Conservation (phyloP, 805 yeast genomes). For the Saccharomycopsis sp. region DNA sequence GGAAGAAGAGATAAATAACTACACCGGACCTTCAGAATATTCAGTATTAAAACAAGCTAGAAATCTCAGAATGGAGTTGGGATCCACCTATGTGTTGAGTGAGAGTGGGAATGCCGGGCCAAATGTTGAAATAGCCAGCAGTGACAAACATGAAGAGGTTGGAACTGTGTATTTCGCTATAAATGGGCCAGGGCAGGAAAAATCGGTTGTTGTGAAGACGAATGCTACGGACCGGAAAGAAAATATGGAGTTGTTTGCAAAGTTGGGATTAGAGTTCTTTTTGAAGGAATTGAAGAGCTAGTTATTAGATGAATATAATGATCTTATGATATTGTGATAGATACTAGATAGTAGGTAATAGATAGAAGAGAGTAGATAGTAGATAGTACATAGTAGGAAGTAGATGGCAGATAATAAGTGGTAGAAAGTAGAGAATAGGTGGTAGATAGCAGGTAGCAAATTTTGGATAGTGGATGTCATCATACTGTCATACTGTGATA, state of each 20-base stretch:
- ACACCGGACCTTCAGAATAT: constrained; percentile 76
- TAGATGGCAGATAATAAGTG: too few relatives aligned
- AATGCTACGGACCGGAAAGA: constrained; percentile 44
- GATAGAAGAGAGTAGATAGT: too few relatives aligned
- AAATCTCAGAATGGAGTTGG: constrained; percentile 70
- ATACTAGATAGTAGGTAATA: too few relatives aligned
- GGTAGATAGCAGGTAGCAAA: too few relatives aligned
- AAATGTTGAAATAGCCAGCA: constrained; percentile 30
- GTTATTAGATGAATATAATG: background rate
- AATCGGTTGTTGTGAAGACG: constrained; percentile 40
- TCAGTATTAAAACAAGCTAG: constrained; percentile 75
- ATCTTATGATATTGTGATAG: background rate
- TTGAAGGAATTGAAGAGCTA: constrained; percentile 38
- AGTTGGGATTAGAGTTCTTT: constrained; percentile 54
- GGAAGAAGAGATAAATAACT: constrained; percentile 56
- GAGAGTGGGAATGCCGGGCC: constrained; percentile 93
- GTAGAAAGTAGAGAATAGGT: too few relatives aligned
- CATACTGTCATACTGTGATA: too few relatives aligned
- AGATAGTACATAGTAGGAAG: too few relatives aligned
- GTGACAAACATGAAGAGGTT: constrained; percentile 25
- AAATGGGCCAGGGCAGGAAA: constrained; percentile 56
- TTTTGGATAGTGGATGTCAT: too few relatives aligned
- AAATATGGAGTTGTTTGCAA: constrained; percentile 76
- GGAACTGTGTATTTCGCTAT: constrained; percentile 73
- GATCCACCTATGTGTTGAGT: constrained; percentile 73